phyloP scores from a whole-genome alignment of 2,329 filamentous ascomycete genomes.

The Exserohilum turcica region DNA sequence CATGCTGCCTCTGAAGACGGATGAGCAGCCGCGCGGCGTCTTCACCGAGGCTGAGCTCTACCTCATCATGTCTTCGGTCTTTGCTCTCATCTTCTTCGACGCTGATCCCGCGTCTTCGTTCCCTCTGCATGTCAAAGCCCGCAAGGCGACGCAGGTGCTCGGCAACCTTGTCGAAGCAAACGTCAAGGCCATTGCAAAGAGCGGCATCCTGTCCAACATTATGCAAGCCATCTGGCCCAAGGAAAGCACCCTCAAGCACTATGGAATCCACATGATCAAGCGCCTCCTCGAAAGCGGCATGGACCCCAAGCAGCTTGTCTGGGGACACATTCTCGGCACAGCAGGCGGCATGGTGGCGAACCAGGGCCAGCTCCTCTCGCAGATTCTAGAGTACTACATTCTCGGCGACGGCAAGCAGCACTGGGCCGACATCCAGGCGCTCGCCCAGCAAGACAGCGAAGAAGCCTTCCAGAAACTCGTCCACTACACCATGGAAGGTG shows the following conservation, averaged over 20 bases:
- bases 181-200: constrained; percentile 52
- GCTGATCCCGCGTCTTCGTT: constrained; percentile 59
- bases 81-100: constrained; percentile 61
- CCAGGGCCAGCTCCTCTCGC: constrained; percentile 63
- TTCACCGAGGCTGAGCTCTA: constrained; percentile 62
- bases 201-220: constrained; percentile 49
- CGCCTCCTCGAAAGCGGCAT: constrained; percentile 56
- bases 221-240: constrained; percentile 50
- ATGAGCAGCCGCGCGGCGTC: constrained; percentile 55
- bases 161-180: constrained; percentile 58
- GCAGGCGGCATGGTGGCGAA: constrained; percentile 60
- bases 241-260: constrained; percentile 54
- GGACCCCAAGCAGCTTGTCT: constrained; percentile 58
- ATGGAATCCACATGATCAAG: constrained; percentile 62
- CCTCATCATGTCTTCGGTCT: constrained; percentile 58
- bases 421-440: constrained; percentile 54
- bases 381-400: constrained; percentile 63
- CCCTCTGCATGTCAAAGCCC: constrained; percentile 56
- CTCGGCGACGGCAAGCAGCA: constrained; percentile 54
- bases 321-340: constrained; percentile 63
- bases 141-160: constrained; percentile 55
- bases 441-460: constrained; percentile 52
- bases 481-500: constrained; percentile 57
- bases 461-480: constrained; percentile 55
- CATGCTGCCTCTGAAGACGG: constrained; percentile 61